Percentiles rank a stretch among this genome's conserved stretches.
These are phyloP conservation scores for Hypoxylon lienhwacheense DNA, from an alignment of 495 filamentous ascomycete species.

Conservation along the genomic window DNA sequence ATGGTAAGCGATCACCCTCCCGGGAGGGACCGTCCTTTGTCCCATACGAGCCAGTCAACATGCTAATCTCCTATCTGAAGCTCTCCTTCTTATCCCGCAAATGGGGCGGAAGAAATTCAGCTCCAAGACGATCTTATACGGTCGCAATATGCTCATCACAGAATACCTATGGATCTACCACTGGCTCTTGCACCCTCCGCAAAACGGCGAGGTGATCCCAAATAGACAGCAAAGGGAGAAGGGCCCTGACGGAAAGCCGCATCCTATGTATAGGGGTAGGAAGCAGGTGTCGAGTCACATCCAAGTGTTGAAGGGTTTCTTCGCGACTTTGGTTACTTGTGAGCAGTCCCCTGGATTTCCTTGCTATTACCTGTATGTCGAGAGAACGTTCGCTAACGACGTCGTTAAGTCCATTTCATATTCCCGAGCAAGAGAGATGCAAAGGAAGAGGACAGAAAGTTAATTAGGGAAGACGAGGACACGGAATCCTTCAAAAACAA, in stretches of 20 bases:
- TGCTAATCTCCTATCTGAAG: constrained; percentile 54
- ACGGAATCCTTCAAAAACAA: constrained; percentile 57
- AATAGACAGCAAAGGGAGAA: constrained; percentile 56
- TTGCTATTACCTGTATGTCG: neutral
- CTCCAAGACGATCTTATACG: constrained; percentile 70
- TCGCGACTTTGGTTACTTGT: constrained; percentile 51
- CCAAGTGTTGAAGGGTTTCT: constrained; percentile 88
- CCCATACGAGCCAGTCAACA: no score
- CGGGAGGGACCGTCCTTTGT: no score
- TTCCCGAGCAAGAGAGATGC: constrained; percentile 43
- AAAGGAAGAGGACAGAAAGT: constrained; percentile 36
- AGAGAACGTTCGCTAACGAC: neutral
- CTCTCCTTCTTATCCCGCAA: constrained; percentile 74
- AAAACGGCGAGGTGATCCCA: constrained; percentile 57
- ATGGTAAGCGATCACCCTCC: constrained; percentile 60
- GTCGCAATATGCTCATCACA: constrained; percentile 89
- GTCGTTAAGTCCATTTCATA: constrained; percentile 49
- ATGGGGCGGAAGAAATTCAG: constrained; percentile 81
- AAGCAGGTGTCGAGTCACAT: constrained; percentile 98
- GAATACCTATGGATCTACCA: constrained; percentile 70
- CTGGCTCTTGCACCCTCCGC: constrained; percentile 39
- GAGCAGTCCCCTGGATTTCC: constrained; percentile 14
- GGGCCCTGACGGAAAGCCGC: constrained; percentile 36
- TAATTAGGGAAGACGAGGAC: constrained; percentile 44
- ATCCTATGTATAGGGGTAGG: constrained; percentile 48